These are phyloP conservation scores for Apophysomyces elegans DNA, from an alignment of 371 early-diverging fungal species.

Conservation along the genomic window DNA sequence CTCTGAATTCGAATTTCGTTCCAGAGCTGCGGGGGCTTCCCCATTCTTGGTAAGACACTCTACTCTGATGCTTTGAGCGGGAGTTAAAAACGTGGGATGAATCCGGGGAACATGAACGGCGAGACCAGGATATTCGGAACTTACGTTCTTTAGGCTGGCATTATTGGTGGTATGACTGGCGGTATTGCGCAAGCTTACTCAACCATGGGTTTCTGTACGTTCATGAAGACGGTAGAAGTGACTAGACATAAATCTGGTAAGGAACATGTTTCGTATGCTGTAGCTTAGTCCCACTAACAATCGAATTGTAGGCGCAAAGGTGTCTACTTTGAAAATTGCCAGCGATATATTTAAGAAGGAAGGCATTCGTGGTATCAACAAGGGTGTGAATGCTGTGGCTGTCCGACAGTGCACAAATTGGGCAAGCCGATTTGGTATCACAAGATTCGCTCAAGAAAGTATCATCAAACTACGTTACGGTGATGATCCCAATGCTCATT, in stretches of 20 bases:
- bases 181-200: conserved; percentile 93
- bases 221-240: conserved; percentile 99
- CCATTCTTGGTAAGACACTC: conserved; percentile 51
- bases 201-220: conserved; percentile 98
- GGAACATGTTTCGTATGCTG: too few relatives aligned
- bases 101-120: neutral
- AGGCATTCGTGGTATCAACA: conserved; percentile 95
- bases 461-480: conserved; percentile 64
- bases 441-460: conserved; percentile 81
- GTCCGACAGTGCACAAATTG: conserved; percentile 96
- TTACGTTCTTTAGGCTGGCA: conserved; percentile 65
- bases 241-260: conserved; percentile 84
- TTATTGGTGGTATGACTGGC: conserved; percentile 92
- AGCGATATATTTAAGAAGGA: conserved; percentile 87
- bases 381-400: conserved; percentile 92
- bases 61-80: too few relatives aligned
- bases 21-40: conserved; percentile 59
- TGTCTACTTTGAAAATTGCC: conserved; percentile 85
- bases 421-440: conserved; percentile 94
- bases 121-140: neutral
- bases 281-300: too few relatives aligned
- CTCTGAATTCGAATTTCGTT: conserved; percentile 87
- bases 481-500: conserved; percentile 38
- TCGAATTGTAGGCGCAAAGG: conserved; percentile 44
- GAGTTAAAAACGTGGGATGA: neutral